Evolutionary conservation across 441 rosid species (phyloP), one percentile per base, ranked within the genome.

Genomic region (Populus hybrid): DNA sequence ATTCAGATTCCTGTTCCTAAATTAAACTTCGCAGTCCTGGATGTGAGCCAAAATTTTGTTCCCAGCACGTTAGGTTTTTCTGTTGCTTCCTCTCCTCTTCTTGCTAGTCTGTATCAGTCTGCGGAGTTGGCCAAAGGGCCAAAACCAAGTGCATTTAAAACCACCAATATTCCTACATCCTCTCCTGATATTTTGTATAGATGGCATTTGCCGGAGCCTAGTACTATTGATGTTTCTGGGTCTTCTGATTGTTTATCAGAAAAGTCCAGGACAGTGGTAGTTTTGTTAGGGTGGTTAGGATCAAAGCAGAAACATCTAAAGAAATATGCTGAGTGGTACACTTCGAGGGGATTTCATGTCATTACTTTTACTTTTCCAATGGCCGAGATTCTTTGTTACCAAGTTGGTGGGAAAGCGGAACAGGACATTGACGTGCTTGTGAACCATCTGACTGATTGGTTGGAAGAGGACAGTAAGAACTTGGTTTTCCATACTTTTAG

Each of bases 221-320:
- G 73, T 85, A 82, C 97, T 16, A 36, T 91, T 24, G 92, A 90
- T 88, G 50, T 89, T 72, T 84, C 86, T 24, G 86, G 92, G 12
- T 81, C 81, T 67, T 86, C 91, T 18, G 88, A 80, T 12, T 91
- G 99, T 83, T 86, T 82, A 0, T 78, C 70, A 0, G 90, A 73
- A 54, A 95, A 93, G 87, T 91, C 90, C 32, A 89, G 94, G 79
- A 95, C 97, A 0, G 95, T 94, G 32, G 99, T 95, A 73, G 95
- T 95, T 54, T 81, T 95, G 87, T 83, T 95, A 64, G 99, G 99
- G 73, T 95, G 99, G 99, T 85, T 95, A 82, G 99, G 99, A 63
- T 92, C 99, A 0, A 95, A 90, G 90, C 99, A 95, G 87, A 94
- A 88, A 72, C 99, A 95, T 87, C 85, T 95, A 35, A 91, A 84